Conservation (phyloP, 352 stramenopile species). For the Pythium volutum region DNA sequence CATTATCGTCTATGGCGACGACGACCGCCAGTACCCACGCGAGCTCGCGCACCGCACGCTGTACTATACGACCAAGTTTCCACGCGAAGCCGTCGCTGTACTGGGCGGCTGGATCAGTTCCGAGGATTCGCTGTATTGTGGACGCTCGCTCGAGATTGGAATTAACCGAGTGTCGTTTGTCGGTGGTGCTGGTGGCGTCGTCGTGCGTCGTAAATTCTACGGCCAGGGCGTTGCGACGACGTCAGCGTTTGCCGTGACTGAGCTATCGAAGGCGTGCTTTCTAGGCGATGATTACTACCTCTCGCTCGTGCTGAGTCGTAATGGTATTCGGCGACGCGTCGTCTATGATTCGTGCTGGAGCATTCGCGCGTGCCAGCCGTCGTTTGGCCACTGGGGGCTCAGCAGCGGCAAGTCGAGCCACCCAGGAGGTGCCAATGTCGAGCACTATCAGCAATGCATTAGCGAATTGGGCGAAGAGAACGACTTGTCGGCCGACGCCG, state of each 20-base stretch:
- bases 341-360: conserved; percentile 58
- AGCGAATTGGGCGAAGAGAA: conserved; percentile 39
- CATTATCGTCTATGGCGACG: conserved; percentile 58
- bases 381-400: conserved; percentile 33
- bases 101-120: conserved; percentile 48
- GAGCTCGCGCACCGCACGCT: conserved; percentile 39
- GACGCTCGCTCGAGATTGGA: conserved; percentile 42
- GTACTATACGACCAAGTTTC: conserved; percentile 47
- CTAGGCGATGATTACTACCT: conserved; percentile 55
- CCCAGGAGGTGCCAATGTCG: conserved; percentile 48
- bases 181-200: conserved; percentile 46
- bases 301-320: conserved; percentile 42
- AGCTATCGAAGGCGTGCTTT: conserved; percentile 48
- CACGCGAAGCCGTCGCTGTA: conserved; percentile 43
- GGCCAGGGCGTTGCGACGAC: conserved; percentile 29
- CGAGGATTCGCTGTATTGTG: conserved; percentile 49
- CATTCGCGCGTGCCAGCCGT: conserved; percentile 24
- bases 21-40: conserved; percentile 40
- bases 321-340: conserved; percentile 36
- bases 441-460: conserved; percentile 62
- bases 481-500: conserved; percentile 42
- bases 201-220: conserved; percentile 50
- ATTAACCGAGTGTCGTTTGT: conserved; percentile 56
- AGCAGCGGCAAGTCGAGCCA: conserved; percentile 34
- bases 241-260: conserved; percentile 36